Base-by-base conservation (phyloP, 1,284 basidiomycete genomes). In the Cutaneotrichosporon daszewskae region DNA sequence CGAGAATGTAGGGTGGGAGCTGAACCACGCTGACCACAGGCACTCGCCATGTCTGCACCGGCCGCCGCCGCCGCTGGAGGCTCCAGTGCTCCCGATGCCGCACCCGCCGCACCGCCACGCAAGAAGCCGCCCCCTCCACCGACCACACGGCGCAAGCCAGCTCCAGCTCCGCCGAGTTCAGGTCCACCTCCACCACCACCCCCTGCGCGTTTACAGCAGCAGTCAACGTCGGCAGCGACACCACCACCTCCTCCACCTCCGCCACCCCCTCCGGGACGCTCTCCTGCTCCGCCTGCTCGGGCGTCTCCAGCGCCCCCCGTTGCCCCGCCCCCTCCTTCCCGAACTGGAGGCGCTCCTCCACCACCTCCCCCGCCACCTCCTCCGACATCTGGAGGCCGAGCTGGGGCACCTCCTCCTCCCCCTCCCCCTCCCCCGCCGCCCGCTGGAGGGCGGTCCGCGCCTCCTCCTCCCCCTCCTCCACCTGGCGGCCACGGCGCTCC, bases 371-470 rank as follows among this genome's bases (percentile, higher is more conserved):
- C 66, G 1, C 62, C 66, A 2, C 52, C 60, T 9, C 41, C 53
- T 13, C 55, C 58, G 13, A 40, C 55, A 9, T 37, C 47, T 32
- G 37, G 35, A 10, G 53, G 66, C 4, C 57, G n/a, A n/a, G n/a
- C n/a, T n/a, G n/a, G n/a, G n/a, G n/a, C 62, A 10, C 63, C 64
- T 8, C 63, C 68, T 5, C 64, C 66, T 1, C 64, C 62, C 20
- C 64, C 50, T 32, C 86, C 56, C 86, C 78, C 69, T 85, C 86
- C 2, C 80, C 85, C 69, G 83, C 83, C 2, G 82, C 84, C 43
- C 84, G 80, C 75, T 82, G 81, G 41, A 85, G 84, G 44, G 83
- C 81, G 59, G 84, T 85, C 57, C 83, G 85, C 55, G 84, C 85
- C 64, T 84, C 86, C 59, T 82, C 81, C 57, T 80, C 81, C 59